These are phyloP conservation scores for Byssothecium circinans DNA, from an alignment of 2,329 filamentous ascomycete genomes.

Conservation along the genomic window DNA sequence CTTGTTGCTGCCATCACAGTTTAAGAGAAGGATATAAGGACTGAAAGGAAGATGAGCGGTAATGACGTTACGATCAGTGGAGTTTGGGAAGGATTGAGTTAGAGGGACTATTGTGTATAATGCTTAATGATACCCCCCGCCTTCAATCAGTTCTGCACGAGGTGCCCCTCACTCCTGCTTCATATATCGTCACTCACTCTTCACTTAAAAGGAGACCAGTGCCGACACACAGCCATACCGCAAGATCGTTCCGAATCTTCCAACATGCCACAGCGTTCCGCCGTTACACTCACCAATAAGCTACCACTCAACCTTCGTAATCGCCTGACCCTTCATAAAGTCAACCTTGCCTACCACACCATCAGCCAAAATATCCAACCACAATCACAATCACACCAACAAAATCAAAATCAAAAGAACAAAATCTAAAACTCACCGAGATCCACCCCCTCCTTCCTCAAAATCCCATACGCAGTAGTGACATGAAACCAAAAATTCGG, in stretches of 20 bases:
- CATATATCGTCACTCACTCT: no score
- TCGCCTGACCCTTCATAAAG: neutral
- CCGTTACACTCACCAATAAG: neutral
- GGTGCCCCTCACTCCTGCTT: neutral
- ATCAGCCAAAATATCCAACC: slow-evolving; percentile 18
- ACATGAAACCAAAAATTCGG: slow-evolving; percentile 69
- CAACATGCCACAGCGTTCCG: neutral
- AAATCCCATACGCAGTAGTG: slow-evolving; percentile 60
- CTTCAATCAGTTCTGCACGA: neutral
- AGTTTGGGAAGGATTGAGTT: neutral
- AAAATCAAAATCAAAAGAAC: slow-evolving; percentile 51
- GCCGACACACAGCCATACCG: no score
- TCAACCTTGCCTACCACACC: neutral
- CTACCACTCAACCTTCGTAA: neutral
- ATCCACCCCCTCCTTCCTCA: slow-evolving; percentile 62
- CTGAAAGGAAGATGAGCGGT: neutral
- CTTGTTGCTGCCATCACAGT: slow-evolving; percentile 60
- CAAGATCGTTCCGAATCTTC: no score
- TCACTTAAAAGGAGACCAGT: no score
- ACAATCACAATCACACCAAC: no score
- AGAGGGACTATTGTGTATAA: slow-evolving; percentile 10
- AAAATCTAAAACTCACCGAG: slow-evolving; percentile 56
- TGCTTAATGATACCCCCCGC: slow-evolving; percentile 16
- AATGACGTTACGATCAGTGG: neutral
- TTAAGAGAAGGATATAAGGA: slow-evolving; percentile 1